Percentiles rank a stretch among this genome's conserved stretches.
These are phyloP conservation scores for Yarrowia galli DNA, from an alignment of 1,139 yeast species.

Conservation along the genomic window DNA sequence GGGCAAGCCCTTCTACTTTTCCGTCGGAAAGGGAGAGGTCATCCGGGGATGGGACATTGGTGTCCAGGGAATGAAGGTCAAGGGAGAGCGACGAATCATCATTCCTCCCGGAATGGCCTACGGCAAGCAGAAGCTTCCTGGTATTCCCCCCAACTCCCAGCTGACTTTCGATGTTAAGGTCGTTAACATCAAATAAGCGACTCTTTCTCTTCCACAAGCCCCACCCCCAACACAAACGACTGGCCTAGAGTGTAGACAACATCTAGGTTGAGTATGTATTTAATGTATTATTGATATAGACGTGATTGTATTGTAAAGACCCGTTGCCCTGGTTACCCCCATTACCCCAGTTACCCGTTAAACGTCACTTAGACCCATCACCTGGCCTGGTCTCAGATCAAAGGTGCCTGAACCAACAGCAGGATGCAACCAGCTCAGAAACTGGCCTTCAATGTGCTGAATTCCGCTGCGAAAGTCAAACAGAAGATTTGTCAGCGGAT, in stretches of 20 bases:
- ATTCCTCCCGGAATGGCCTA: conserved; percentile 97
- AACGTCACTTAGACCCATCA: neutral
- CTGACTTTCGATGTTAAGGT: conserved; percentile 95
- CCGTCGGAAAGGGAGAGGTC: conserved; percentile 96
- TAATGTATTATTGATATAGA: conserved; percentile 34
- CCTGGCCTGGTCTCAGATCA: neutral
- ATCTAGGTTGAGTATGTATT: conserved; percentile 19
- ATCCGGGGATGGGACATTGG: conserved; percentile 99
- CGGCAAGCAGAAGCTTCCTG: conserved; percentile 93
- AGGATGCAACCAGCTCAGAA: conserved; percentile 15
- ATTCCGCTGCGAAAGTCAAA: conserved; percentile 13
- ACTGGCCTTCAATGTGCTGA: conserved; percentile 7
- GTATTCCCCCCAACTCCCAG: conserved; percentile 96
- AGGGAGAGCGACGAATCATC: conserved; percentile 97
- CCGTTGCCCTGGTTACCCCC: too few species aligned
- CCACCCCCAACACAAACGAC: conserved; percentile 19
- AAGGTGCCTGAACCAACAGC: conserved; percentile 8
- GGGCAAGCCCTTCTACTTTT: conserved; percentile 93
- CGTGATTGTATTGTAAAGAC: neutral
- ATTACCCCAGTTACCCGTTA: too few species aligned
- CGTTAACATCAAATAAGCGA: conserved; percentile 76
- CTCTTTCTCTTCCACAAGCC: neutral
- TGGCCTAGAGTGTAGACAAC: conserved; percentile 7
- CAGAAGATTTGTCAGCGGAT: neutral
- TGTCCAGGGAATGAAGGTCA: conserved; percentile 97